A percentile compares a stretch with the other conserved stretches of the same genome.
Conservation (phyloP, 257 asterid species). For the Nicotiana tomentosiformis region DNA sequence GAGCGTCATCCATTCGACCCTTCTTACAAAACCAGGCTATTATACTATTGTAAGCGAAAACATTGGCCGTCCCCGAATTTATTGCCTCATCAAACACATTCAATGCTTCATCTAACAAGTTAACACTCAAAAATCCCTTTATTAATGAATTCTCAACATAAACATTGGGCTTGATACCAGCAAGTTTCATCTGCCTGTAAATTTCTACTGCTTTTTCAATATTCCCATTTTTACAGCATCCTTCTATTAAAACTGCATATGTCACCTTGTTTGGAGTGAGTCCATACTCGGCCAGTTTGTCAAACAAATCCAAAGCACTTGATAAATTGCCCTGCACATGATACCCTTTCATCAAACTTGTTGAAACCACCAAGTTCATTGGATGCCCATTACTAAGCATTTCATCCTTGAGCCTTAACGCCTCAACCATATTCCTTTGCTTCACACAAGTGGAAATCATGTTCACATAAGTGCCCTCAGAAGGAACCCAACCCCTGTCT, state of each 20-base stretch:
- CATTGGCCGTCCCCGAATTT: constrained; percentile 51
- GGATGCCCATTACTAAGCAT: constrained; percentile 57
- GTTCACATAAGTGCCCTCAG: constrained; percentile 45
- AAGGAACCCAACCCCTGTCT: constrained; percentile 59
- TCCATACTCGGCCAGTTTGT: constrained; percentile 40
- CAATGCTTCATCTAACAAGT: constrained; percentile 41
- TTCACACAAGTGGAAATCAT: constrained; percentile 56
- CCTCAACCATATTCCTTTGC: constrained; percentile 54
- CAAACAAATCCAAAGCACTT: constrained; percentile 53
- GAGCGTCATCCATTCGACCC: constrained; percentile 52
- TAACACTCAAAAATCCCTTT: constrained; percentile 46
- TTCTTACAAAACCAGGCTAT: constrained; percentile 50
- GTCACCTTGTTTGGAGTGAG: constrained; percentile 69
- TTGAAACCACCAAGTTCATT: constrained; percentile 66
- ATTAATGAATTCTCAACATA: constrained; percentile 56
- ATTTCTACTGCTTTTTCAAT: constrained; percentile 60
- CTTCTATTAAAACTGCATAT: constrained; percentile 74
- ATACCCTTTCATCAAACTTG: constrained; percentile 82
- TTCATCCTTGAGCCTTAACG: constrained; percentile 64
- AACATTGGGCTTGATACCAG: constrained; percentile 49
- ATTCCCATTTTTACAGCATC: constrained; percentile 50
- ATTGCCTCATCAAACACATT: constrained; percentile 51
- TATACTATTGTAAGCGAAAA: constrained; percentile 50
- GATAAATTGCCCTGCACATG: constrained; percentile 50
- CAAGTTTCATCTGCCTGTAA: constrained; percentile 46